Base-by-base conservation (phyloP, 768 basidiomycete genomes). In the Cystoderma amianthinum region DNA sequence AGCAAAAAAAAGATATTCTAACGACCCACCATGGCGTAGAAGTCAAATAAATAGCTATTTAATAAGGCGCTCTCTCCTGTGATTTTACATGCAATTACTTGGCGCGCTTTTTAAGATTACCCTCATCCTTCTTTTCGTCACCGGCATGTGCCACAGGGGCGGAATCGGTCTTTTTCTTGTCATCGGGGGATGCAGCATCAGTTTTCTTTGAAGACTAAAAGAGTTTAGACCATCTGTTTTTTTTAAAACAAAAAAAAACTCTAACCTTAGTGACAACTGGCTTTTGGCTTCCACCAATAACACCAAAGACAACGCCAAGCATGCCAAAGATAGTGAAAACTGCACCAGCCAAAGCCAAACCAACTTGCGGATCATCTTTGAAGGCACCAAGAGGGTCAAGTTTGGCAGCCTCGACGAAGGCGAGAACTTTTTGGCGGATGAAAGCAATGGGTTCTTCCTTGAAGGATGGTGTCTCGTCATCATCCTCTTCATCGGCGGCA, bases 331-430 rank as follows among this genome's bases (percentile, higher is more conserved):
- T 59, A 32, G 87, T 89, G 52, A 95, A 72, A 36, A 87, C 48
- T 37, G 78, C 80, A 47, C 78, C 84, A 45, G 69, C 70, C 49
- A 97, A 71, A 46, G 80, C 87, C 35, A 73, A 84, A 51, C 82
- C 91, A 39, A 88, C 88, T 64, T 93, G 85, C 36, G 94, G 93
- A 57, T 93, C 81, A 28, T 84, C 69, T 72, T 85, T 88, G 74
- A 97, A 74, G 32, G 96, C 94, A 18, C 63, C 61, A 39, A 90
- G 54, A 19, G 91, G 93, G 61, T 95, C 81, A 35, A 72, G 59
- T 58, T 80, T 80, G 48, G 78, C 85, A 44, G 78, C 67, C 37
- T 87, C 85, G 47, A 94, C 63, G 75, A 99, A 99, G 39, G 72
- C 69, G 54, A 84, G 70, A 35, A 84, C 75, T 67, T 84, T 84